Base-by-base conservation (phyloP, 2,329 filamentous ascomycete genomes). In the Colletotrichum sp. region DNA sequence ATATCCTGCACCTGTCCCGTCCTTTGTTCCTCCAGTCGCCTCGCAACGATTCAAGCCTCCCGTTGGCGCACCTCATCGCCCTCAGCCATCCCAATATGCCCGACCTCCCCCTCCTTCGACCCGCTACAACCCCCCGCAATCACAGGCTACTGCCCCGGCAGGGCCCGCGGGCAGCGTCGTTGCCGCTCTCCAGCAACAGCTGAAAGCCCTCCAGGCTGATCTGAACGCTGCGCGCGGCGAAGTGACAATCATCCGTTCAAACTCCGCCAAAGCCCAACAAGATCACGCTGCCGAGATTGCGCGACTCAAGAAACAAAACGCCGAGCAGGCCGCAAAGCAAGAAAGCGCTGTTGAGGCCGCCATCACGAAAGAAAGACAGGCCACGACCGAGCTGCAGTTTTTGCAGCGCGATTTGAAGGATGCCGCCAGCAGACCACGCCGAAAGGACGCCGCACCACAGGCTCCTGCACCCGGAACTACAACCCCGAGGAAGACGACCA, bases 171-270 rank as follows among this genome's bases (percentile, higher is more conserved):
- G 83, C 36, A 84, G 87, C 75, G 82, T 89, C 30, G 75, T 89
- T 8, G 82, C 87, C 5, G 84, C 87, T 0, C 84, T 92, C 3
- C 89, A 91, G 78, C 88, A 90, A 34, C 88, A 90, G 49, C 83
- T 93, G 39, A 84, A 85, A 9, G 86, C 88, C 3, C 86, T 93
- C 5, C 88, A 91, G 78, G 85, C 89, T 8, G 90, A 92, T 66
- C 88, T 93, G 19, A 88, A 88, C 70, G 89, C 90, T 4, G 94
- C 94, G 79, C 87, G 91, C 22, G 95, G 95, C 66, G 94, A 96
- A 82, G 92, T 92, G 32, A 90, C 93, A 67, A 95, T 96, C 76
- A 88, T 96, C n/a, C 91, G 95, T 39, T 90, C 91, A 76, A 95
- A 95, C 76, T 89, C 92, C 55, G 90, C 93, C 66, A 93, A 92